Evolutionary conservation across 257 asterid genomes (phyloP), one percentile per base, ranked within the genome.

Genomic region (Verbascum thapsus): DNA sequence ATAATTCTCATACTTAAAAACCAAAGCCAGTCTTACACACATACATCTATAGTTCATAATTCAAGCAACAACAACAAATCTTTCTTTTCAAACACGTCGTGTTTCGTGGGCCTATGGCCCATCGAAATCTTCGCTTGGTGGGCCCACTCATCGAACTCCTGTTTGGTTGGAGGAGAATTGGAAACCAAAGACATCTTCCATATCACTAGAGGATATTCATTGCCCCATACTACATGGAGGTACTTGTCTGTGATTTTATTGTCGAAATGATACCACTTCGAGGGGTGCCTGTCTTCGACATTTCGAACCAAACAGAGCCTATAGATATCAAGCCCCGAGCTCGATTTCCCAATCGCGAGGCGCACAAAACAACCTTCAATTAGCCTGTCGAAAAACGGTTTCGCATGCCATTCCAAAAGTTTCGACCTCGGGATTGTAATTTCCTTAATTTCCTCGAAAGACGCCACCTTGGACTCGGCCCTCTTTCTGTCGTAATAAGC

Each of bases 141-240:
- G 57, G 85, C 84, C 99, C 99, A 92, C 74, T 85, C 97, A 61
- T 92, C 97, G 61, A 74, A 92, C 74, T 92, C 99, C 49, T 83
- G 91, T 69, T 76, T 83, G 34, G 71, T 15, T 11, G 97, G 97
- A 44, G 88, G 72, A 19, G 96, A 85, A 73, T 92, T 96, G 0
- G 99, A 92, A 64, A 87, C 54, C 99, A 89, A 89, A 11, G 96
- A 91, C 95, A 92, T 92, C 78, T 92, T 96, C 97, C 97, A 92
- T 80, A 97, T 85, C 32, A 95, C 97, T 9, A 97, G 89, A 50
- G 96, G 82, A 77, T 69, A 83, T 72, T 92, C 99, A 26, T 82
- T 89, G 59, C 97, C 99, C 99, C 99, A 92, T 60, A 87, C 86
- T 58, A 85, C 79, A 71, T 90, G 89, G 68, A 92, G 78, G 71